phyloP scores from a whole-genome alignment of 306 rosid genomes.

The Fragaria vesca region DNA sequence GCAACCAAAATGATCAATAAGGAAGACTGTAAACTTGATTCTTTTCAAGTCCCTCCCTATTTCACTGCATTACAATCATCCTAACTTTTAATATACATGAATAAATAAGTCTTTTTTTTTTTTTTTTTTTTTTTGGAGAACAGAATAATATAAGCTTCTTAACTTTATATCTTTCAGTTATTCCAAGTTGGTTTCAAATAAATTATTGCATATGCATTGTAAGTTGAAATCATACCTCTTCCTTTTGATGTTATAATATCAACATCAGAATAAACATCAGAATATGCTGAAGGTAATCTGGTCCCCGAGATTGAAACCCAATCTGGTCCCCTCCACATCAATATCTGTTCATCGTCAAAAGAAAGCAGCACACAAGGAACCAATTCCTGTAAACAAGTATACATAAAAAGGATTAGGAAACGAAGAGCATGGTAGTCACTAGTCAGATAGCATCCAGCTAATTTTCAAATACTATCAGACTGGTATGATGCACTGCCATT shows the following conservation, averaged over 20 bases:
- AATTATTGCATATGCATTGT: slow-evolving; percentile 14
- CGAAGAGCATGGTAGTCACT: neutral
- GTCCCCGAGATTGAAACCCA: slow-evolving; percentile 46
- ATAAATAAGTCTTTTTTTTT: neutral
- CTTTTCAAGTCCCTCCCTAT: slow-evolving; percentile 5
- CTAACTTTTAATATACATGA: neutral
- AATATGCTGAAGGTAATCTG: slow-evolving; percentile 17
- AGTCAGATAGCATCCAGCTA: slow-evolving; percentile 8
- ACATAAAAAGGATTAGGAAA: slow-evolving; percentile 25
- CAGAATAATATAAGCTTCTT: neutral
- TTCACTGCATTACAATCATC: neutral
- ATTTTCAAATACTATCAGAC: neutral
- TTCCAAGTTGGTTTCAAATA: neutral
- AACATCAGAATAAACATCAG: slow-evolving; percentile 33
- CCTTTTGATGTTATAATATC: slow-evolving; percentile 20
- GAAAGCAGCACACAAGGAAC: slow-evolving; percentile 94
- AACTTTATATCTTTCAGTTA: neutral
- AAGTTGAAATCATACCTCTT: slow-evolving; percentile 15
- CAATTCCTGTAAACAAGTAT: slow-evolving; percentile 65
- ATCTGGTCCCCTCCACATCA: slow-evolving; percentile 84
- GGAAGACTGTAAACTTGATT: neutral
- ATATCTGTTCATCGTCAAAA: slow-evolving; percentile 77
- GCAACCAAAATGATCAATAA: neutral
- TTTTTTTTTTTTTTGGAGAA: too few species aligned
- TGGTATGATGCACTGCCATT: neutral